Evolutionary conservation across 179 eudicot species (phyloP).

Genomic region (Beta macrorhiza): DNA sequence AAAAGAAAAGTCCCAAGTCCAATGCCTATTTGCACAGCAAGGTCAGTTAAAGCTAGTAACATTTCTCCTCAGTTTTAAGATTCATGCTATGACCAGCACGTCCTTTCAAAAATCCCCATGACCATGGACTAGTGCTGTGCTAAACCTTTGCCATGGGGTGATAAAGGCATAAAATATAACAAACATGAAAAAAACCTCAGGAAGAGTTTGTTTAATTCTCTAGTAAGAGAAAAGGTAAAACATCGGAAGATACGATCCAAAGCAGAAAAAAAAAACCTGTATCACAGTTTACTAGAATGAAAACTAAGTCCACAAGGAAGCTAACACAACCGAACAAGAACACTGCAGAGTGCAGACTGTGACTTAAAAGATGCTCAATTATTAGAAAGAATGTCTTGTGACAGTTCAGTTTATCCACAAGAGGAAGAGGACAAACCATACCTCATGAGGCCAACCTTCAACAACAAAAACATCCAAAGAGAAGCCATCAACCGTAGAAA

Average conservation of each 20-base stretch:
- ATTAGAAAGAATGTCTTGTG: not conserved
- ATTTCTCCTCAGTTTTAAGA: not conserved
- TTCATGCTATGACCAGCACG: not conserved
- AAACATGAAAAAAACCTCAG: too few species aligned
- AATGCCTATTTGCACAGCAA: not conserved
- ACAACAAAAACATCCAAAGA: slow-evolving; percentile 93
- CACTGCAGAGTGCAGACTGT: not conserved
- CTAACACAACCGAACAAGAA: not conserved
- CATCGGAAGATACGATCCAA: not conserved
- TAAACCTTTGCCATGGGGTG: not conserved
- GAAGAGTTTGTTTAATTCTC: not conserved
- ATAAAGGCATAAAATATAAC: not conserved
- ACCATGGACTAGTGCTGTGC: too few species aligned
- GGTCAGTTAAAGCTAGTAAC: not conserved
- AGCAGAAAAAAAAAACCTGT: not conserved
- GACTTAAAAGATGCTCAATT: not conserved
- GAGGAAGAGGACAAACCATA: slow-evolving; percentile 23
- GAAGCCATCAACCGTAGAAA: slow-evolving; percentile 82
- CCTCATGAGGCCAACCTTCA: slow-evolving; percentile 83
- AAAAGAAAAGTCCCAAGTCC: not conserved
- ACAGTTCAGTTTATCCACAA: not conserved
- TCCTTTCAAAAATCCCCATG: too few species aligned
- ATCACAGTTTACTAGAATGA: not conserved
- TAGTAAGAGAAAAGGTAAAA: not conserved
- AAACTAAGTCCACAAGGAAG: not conserved